These are phyloP conservation scores for Dillenia suffruticosa DNA, from an alignment of 164 flowering plant species.

Conservation along the genomic window DNA sequence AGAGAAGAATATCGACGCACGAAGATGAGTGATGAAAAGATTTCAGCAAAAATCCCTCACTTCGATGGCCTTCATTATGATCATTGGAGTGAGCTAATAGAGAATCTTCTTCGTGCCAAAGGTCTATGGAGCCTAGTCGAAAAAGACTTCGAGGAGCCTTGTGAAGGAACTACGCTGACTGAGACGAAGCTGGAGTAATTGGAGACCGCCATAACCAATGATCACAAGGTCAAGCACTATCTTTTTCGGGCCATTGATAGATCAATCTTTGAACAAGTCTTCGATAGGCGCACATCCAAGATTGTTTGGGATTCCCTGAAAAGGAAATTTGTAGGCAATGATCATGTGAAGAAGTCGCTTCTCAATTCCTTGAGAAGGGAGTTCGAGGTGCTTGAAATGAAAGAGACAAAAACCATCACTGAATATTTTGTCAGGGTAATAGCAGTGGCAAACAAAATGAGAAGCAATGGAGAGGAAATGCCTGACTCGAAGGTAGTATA, in stretches of 20 bases:
- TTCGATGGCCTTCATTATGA: conserved; percentile 3
- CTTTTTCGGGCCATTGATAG: conserved; percentile 5
- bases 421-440: conserved; percentile 21
- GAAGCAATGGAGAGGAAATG: conserved; percentile 8
- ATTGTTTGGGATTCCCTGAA: conserved; percentile 10
- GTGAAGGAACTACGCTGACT: conserved; percentile 6
- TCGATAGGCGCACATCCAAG: conserved; percentile 10
- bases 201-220: background rate
- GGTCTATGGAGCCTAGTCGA: conserved; percentile 9
- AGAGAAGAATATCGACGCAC: background rate
- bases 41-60: conserved; percentile 2
- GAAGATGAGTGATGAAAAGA: conserved; percentile 9
- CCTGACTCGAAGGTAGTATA: conserved; percentile 10
- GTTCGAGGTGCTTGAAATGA: conserved; percentile 7
- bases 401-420: conserved; percentile 3
- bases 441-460: conserved; percentile 20
- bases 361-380: conserved; percentile 6
- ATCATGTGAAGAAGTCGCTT: conserved; percentile 9
- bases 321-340: conserved; percentile 1
- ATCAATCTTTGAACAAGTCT: conserved; percentile 5
- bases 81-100: background rate
- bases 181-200: conserved; percentile 8
- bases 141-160: conserved; percentile 5
- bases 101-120: conserved; percentile 1
- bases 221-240: conserved; percentile 11